Evolutionary conservation across 2,329 filamentous ascomycete species (phyloP), one percentile per base, ranked within the genome.

Genomic region (Gnomoniopsis smithogilvyi): DNA sequence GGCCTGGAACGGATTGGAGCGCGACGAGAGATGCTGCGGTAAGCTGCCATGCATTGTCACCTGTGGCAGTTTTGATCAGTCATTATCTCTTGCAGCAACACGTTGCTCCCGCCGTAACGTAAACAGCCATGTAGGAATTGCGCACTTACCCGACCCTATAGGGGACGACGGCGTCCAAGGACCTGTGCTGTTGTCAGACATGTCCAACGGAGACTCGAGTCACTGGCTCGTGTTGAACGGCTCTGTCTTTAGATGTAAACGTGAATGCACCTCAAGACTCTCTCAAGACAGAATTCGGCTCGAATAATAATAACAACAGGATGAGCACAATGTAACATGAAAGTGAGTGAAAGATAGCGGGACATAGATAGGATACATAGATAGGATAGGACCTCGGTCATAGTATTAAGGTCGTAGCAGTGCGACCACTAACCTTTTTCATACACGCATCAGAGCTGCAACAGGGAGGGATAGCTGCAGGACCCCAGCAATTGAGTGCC

Each of bases 21-120:
- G 72, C 78, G 59, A 81, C 79, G 15, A 81, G 69, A 6, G 74
- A 76, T 7, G 73, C 79, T 2, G 79, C 79, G 17, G 78, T 80
- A 53, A 81, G 70, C 68, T 81, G 78, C 79, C 79, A 81, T 48
- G 78, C 76, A 69, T 81, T 78, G 68, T 81, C 77, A 59, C 79
- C 79, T 61, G 70, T 75, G 64, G 4, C 26, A 30, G 17, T 17
- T 22, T 33, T 7, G 51, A 15, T 58, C 17, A 58, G 48, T 30
- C 8, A 8, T 30, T 30, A n/a, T 30, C 4, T 30, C 26, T 30
- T 11, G 12, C 36, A 41, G 36, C 22, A 12, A 30, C 3, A 3
- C 15, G 21, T n/a, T 26, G 21, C 14, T 19, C 2, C 30, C 4
- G n/a, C n/a, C n/a, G n/a, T 19, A 22, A 17, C 3, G 2, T 22